Evolutionary conservation across 495 filamentous ascomycete species (phyloP).

Genomic region (Penicillium bovifimosum): DNA sequence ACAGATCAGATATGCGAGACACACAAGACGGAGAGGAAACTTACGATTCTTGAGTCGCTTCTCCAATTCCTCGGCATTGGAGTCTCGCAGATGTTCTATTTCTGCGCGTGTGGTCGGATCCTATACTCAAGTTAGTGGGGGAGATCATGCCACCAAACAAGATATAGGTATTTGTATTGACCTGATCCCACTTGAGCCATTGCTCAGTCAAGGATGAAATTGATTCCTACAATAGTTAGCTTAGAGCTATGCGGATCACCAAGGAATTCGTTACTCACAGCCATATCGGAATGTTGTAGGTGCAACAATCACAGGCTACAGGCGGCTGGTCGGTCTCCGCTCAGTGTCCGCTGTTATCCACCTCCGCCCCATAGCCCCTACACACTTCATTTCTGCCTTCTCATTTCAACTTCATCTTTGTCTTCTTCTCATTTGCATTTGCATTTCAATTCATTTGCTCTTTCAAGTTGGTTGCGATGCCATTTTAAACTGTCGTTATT

Average conservation of each 20-base stretch:
- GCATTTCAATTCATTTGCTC: background rate
- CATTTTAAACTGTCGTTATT: slow-evolving; percentile 2
- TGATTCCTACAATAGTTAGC: slow-evolving; percentile 20
- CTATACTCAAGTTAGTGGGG: slow-evolving; percentile 24
- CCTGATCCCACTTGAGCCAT: slow-evolving; percentile 63
- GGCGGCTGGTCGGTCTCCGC: slow-evolving; percentile 21
- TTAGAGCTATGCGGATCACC: background rate
- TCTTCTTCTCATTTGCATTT: no score
- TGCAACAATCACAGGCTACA: slow-evolving; percentile 11
- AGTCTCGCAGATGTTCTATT: slow-evolving; percentile 50
- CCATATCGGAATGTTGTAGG: slow-evolving; percentile 6
- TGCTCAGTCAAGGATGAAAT: slow-evolving; percentile 36
- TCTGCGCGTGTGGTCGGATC: slow-evolving; percentile 54
- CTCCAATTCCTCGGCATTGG: slow-evolving; percentile 50
- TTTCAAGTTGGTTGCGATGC: background rate
- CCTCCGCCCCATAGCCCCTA: slow-evolving; percentile 15
- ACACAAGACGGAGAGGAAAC: slow-evolving; percentile 2
- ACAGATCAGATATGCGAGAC: slow-evolving; percentile 2
- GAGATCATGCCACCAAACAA: slow-evolving; percentile 14
- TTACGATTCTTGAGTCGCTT: slow-evolving; percentile 50
- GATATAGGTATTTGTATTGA: slow-evolving; percentile 15
- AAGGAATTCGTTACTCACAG: slow-evolving; percentile 5
- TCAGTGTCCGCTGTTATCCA: slow-evolving; percentile 20
- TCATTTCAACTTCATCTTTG: background rate
- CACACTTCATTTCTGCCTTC: slow-evolving; percentile 7